Conservation (phyloP, 352 stramenopile species). For the Pythium grandisporangium region DNA sequence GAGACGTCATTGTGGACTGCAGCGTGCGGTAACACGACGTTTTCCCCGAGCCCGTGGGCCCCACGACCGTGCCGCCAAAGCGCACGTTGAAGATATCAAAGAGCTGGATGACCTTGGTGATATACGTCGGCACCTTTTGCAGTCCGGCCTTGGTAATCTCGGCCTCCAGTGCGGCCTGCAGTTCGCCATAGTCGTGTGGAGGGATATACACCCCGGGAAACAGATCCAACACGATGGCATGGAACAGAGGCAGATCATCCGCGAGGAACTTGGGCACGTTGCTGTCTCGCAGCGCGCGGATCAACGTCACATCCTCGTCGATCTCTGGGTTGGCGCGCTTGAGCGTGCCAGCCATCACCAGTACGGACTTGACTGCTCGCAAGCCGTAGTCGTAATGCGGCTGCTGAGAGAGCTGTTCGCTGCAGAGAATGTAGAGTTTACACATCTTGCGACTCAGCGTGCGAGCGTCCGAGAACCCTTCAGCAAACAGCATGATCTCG, state of each 20-base stretch:
- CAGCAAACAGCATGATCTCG: conserved; percentile 91
- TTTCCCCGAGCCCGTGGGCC: conserved; percentile 55
- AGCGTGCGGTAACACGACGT: conserved; percentile 65
- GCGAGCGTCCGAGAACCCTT: conserved; percentile 87
- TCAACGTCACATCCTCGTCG: conserved; percentile 77
- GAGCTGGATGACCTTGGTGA: conserved; percentile 85
- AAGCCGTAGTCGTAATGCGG: conserved; percentile 89
- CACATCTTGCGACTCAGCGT: conserved; percentile 89
- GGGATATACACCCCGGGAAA: conserved; percentile 67
- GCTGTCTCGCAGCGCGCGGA: conserved; percentile 71
- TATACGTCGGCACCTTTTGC: conserved; percentile 43
- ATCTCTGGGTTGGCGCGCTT: conserved; percentile 41
- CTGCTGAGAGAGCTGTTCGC: conserved; percentile 85
- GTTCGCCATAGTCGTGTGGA: conserved; percentile 52
- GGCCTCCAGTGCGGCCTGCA: conserved; percentile 26
- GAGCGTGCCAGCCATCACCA: conserved; percentile 76
- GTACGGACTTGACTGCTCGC: conserved; percentile 74
- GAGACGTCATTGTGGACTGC: conserved; percentile 51
- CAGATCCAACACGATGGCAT: conserved; percentile 73
- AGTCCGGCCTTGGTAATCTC: conserved; percentile 25
- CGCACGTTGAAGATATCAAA: conserved; percentile 87
- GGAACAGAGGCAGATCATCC: conserved; percentile 81
- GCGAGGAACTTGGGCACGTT: conserved; percentile 88
- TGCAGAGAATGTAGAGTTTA: conserved; percentile 87
- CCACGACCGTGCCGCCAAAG: conserved; percentile 72